phyloP scores from a whole-genome alignment of 2,329 filamentous ascomycete species.

The Cladosporium halotolerans region DNA sequence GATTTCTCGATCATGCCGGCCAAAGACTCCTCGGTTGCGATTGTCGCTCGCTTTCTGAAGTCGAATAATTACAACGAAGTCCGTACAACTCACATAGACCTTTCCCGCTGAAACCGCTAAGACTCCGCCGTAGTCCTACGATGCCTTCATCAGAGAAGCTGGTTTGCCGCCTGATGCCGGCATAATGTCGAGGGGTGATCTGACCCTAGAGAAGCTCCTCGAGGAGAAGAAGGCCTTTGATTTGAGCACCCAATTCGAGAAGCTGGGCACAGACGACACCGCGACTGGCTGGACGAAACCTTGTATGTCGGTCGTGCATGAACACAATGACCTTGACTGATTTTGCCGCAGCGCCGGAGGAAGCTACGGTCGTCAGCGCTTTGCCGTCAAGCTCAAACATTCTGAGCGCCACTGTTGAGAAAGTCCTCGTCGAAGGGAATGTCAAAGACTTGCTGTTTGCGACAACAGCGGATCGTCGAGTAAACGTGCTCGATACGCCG shows the following conservation, averaged over 20 bases:
- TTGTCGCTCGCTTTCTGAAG: conserved; percentile 34
- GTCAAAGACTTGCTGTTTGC: conserved; percentile 31
- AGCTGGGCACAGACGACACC: conserved; percentile 38
- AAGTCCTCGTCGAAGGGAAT: conserved; percentile 9
- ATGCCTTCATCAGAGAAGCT: conserved; percentile 53
- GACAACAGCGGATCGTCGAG: conserved; percentile 42
- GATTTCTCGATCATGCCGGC: conserved; percentile 23
- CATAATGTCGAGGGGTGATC: conserved; percentile 33
- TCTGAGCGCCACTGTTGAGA: conserved; percentile 37
- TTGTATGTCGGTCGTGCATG: conserved; percentile 30
- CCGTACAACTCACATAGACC: background rate
- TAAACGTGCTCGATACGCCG: conserved; percentile 41
- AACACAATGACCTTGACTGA: background rate
- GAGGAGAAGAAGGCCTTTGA: conserved; percentile 57
- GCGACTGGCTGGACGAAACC: conserved; percentile 41
- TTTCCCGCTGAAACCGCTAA: background rate
- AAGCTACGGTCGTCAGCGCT: conserved; percentile 35
- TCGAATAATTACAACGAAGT: conserved; percentile 33
- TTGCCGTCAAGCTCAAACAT: conserved; percentile 48
- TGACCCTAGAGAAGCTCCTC: conserved; percentile 55
- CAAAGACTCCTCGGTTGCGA: conserved; percentile 29
- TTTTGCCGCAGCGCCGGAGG: conserved; percentile 37
- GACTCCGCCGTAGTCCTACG: conserved; percentile 42
- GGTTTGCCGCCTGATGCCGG: conserved; percentile 48
- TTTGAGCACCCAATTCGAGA: conserved; percentile 50